Evolutionary conservation across 2,329 filamentous ascomycete species (phyloP).

Genomic region (Sporothrix humicola): DNA sequence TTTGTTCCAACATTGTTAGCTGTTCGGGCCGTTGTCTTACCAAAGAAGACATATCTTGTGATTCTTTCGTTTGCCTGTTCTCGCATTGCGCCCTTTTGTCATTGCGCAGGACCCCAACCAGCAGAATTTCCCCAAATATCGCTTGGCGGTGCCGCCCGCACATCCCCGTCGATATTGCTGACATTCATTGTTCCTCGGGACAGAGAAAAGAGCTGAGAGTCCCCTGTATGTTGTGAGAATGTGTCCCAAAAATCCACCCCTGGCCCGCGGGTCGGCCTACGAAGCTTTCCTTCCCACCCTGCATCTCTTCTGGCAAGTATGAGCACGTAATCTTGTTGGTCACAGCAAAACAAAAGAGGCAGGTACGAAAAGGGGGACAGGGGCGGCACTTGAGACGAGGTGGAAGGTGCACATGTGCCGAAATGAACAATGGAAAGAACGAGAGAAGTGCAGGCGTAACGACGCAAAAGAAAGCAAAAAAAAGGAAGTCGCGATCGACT

Average conservation of each 20-base stretch:
- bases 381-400: neutral
- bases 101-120: too few relatives aligned
- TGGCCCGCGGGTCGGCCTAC: neutral
- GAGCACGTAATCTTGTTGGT: neutral
- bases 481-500: constrained; percentile 8
- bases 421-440: neutral
- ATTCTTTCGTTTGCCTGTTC: neutral
- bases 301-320: too few relatives aligned
- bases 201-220: neutral
- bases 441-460: neutral
- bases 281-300: neutral
- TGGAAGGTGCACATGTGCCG: neutral
- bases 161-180: neutral
- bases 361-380: neutral
- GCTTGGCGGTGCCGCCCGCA: neutral
- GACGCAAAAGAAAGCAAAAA: neutral
- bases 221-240: neutral
- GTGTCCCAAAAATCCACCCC: neutral
- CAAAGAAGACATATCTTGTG: neutral
- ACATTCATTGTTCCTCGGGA: neutral
- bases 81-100: too few relatives aligned
- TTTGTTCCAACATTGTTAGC: too few relatives aligned
- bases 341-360: constrained; percentile 5
- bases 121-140: neutral
- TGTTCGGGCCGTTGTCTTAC: neutral